A percentile compares a stretch with the other conserved stretches of the same genome.
Conservation (phyloP, 257 asterid species). For the Mitragyna speciosa region DNA sequence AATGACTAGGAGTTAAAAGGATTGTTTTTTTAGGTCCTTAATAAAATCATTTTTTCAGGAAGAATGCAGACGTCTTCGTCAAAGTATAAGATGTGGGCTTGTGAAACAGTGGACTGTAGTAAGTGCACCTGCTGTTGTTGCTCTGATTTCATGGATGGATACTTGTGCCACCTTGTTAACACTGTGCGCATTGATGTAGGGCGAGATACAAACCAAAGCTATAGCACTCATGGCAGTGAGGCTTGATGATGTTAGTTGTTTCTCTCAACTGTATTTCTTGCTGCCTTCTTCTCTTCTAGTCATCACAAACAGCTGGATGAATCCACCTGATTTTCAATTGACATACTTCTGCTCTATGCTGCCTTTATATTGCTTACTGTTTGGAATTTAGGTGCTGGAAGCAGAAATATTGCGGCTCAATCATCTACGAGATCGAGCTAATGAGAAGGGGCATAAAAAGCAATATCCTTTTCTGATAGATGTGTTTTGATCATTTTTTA, state of each 20-base stretch:
- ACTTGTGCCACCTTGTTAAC: slow-evolving; percentile 12
- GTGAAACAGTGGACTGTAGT: slow-evolving; percentile 71
- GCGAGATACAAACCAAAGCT: slow-evolving; percentile 72
- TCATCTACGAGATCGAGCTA: slow-evolving; percentile 46
- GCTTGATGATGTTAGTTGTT: slow-evolving; percentile 56
- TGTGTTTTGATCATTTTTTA: slow-evolving; percentile 1
- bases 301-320: not conserved
- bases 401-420: slow-evolving; percentile 40
- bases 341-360: not conserved
- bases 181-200: slow-evolving; percentile 44
- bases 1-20: not conserved
- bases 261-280: not conserved
- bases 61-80: slow-evolving; percentile 80
- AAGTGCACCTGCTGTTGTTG: slow-evolving; percentile 39
- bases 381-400: slow-evolving; percentile 35
- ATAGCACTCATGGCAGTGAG: slow-evolving; percentile 59
- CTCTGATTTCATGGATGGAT: slow-evolving; percentile 17
- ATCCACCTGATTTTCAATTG: not conserved
- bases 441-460: slow-evolving; percentile 47
- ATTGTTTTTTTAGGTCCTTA: not conserved
- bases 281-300: not conserved
- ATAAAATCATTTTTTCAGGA: slow-evolving; percentile 46
- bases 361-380: slow-evolving; percentile 6
- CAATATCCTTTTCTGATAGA: slow-evolving; percentile 53
- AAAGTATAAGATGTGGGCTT: slow-evolving; percentile 78